Percentiles rank a stretch among this genome's conserved stretches.
These are phyloP conservation scores for Pilobolus umbonatus DNA, from an alignment of 192 early-diverging fungal genomes.

Conservation along the genomic window DNA sequence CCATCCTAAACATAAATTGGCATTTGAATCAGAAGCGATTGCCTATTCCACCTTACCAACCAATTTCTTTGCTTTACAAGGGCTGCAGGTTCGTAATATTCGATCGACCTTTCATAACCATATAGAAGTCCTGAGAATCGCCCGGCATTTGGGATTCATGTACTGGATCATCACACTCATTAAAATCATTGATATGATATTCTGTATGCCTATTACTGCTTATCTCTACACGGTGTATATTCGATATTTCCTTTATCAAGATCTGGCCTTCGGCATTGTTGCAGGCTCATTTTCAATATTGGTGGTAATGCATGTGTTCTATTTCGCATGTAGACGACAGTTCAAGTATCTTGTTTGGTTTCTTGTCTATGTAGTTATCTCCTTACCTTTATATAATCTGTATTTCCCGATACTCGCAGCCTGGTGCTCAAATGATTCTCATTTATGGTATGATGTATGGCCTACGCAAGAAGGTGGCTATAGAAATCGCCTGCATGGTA, in stretches of 20 bases:
- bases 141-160: constrained; percentile 21
- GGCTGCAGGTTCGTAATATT: constrained; percentile 22
- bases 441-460: constrained; percentile 39
- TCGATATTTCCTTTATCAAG: constrained; percentile 22
- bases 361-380: constrained; percentile 21
- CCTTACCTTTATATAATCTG: constrained; percentile 29
- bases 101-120: constrained; percentile 31
- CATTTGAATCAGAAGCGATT: constrained; percentile 37
- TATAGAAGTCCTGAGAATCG: constrained; percentile 27
- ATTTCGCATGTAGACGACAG: constrained; percentile 25
- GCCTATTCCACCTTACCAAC: constrained; percentile 31
- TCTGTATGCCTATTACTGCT: constrained; percentile 27
- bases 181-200: constrained; percentile 28
- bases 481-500: constrained; percentile 26
- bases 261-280: constrained; percentile 23
- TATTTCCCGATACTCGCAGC: constrained; percentile 33
- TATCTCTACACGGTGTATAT: constrained; percentile 30
- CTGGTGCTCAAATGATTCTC: constrained; percentile 21
- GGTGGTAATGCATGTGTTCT: constrained; percentile 26
- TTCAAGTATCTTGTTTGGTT: constrained; percentile 39
- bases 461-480: constrained; percentile 11
- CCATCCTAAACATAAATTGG: constrained; percentile 29
- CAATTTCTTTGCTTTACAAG: constrained; percentile 30
- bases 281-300: constrained; percentile 18
- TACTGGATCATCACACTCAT: constrained; percentile 29